These are phyloP conservation scores for Cadophora luteo-olivacea DNA, from an alignment of 2,329 filamentous ascomycete species.

Conservation along the genomic window DNA sequence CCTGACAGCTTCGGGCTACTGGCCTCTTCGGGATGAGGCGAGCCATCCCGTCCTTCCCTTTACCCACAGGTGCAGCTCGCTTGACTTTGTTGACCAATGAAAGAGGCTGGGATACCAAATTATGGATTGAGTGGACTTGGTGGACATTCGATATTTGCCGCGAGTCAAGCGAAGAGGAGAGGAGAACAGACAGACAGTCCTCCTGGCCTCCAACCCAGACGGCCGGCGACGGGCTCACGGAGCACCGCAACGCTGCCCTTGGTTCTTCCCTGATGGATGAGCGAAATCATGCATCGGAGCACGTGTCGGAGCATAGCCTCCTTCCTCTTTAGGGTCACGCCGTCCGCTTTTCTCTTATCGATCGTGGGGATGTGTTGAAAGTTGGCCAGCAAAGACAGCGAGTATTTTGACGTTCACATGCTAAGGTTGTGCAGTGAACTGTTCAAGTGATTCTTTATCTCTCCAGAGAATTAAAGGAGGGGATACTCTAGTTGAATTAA, in stretches of 20 bases:
- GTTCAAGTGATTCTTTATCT: background rate
- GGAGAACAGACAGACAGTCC: background rate
- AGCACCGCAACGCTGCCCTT: conserved; percentile 1
- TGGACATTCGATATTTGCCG: conserved; percentile 3
- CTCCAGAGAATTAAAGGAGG: background rate
- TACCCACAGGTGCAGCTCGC: conserved; percentile 13
- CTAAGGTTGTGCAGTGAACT: background rate
- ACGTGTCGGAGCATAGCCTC: conserved; percentile 9
- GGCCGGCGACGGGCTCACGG: background rate
- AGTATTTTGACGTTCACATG: conserved; percentile 2
- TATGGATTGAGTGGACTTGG: background rate
- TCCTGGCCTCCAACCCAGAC: no score
- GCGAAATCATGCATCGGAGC: conserved; percentile 14
- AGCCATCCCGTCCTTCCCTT: conserved; percentile 3
- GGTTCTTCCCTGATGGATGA: background rate
- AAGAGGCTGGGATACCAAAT: background rate
- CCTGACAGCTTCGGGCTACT: conserved; percentile 1
- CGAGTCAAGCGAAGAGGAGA: background rate
- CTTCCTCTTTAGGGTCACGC: conserved; percentile 3
- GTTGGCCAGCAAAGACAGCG: background rate
- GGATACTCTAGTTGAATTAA: background rate
- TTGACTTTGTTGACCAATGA: background rate
- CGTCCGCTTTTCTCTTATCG: conserved; percentile 3
- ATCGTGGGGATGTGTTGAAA: background rate
- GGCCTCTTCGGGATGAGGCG: conserved; percentile 7